Conservation (phyloP, 2,329 filamentous ascomycete genomes). For the Ascomycota sp. region DNA sequence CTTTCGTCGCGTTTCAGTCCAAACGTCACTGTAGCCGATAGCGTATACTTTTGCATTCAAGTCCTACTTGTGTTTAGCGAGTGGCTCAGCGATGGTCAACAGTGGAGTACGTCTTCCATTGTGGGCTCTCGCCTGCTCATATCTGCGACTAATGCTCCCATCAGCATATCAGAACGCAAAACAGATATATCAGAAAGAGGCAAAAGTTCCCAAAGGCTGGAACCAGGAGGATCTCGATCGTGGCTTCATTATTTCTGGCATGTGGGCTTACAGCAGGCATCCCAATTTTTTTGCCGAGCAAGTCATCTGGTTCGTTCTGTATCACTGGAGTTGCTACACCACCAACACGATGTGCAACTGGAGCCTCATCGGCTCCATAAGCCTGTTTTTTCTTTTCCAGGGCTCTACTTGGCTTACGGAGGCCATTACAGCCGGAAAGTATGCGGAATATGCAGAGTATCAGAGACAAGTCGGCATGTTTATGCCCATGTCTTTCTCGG, state of each 20-base stretch:
- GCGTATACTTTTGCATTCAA: constrained; percentile 22
- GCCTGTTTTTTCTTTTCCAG: constrained; percentile 65
- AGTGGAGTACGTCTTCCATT: constrained; percentile 40
- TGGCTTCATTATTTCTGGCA: constrained; percentile 63
- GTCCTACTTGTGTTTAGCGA: constrained; percentile 38
- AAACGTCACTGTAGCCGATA: constrained; percentile 21
- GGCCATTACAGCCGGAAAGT: constrained; percentile 56
- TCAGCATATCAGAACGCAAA: constrained; percentile 65
- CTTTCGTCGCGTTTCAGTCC: constrained; percentile 43
- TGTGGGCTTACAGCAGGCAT: constrained; percentile 77
- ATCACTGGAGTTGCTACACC: constrained; percentile 66
- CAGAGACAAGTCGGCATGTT: constrained; percentile 67
- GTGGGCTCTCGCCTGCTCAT: background rate
- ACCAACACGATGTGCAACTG: constrained; percentile 55
- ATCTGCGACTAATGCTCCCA: background rate
- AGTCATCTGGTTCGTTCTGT: constrained; percentile 66
- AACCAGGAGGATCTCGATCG: constrained; percentile 60
- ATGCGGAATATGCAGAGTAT: constrained; percentile 70
- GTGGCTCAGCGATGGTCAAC: constrained; percentile 72
- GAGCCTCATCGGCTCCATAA: constrained; percentile 46
- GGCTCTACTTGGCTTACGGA: constrained; percentile 78
- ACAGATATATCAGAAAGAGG: constrained; percentile 46
- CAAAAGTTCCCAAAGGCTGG: constrained; percentile 43
- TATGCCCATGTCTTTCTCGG: constrained; percentile 34
- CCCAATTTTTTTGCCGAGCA: constrained; percentile 93